Percentiles rank a stretch among this genome's conserved stretches.
Conservation (phyloP, 2,329 filamentous ascomycete genomes). For the Fusarium beomiforme region DNA sequence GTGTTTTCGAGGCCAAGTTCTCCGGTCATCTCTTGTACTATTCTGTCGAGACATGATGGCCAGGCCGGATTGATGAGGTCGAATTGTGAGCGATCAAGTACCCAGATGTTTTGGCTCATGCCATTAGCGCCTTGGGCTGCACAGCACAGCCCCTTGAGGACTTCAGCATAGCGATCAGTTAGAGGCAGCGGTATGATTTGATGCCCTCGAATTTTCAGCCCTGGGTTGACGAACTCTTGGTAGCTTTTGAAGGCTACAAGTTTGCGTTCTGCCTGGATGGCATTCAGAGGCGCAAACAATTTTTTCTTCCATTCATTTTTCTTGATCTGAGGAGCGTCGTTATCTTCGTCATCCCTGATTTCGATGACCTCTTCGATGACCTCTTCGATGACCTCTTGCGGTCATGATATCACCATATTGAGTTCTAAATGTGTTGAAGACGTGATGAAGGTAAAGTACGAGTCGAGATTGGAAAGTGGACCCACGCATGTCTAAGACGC, state of each 20-base stretch:
- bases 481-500: too few relatives aligned
- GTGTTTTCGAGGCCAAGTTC: background rate
- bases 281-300: conserved; percentile 5
- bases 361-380: conserved; percentile 5
- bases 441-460: background rate
- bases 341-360: conserved; percentile 2
- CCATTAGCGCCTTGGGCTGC: background rate
- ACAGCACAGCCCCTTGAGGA: conserved; percentile 10
- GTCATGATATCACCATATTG: background rate
- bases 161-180: background rate
- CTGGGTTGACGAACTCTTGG: conserved; percentile 20
- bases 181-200: conserved; percentile 19
- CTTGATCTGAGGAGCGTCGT: background rate
- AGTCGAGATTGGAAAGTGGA: background rate
- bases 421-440: background rate
- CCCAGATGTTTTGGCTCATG: conserved; percentile 12
- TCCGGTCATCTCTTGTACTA: background rate
- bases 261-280: background rate
- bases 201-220: conserved; percentile 7
- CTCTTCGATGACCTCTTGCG: background rate
- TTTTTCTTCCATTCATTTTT: background rate
- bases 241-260: conserved; percentile 15
- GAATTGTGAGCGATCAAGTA: conserved; percentile 19
- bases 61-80: conserved; percentile 19
- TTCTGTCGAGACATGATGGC: background rate